Evolutionary conservation across 1,284 basidiomycete species (phyloP).

Genomic region (Limonomyces culmigenus): DNA sequence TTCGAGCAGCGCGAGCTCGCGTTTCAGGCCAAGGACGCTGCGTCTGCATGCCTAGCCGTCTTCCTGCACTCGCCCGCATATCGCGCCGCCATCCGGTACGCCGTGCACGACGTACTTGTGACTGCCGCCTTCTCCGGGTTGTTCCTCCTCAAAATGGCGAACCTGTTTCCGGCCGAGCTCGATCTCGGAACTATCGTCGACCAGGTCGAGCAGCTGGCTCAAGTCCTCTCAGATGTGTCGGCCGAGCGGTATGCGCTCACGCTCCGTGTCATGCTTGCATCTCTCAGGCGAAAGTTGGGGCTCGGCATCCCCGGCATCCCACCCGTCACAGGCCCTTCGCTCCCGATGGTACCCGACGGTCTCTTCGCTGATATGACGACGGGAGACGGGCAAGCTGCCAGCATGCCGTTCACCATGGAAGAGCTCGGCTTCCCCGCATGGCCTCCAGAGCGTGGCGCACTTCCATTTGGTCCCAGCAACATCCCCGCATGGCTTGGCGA

Average conservation of each 20-base stretch:
- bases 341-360: constrained; percentile 27
- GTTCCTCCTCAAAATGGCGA: constrained; percentile 85
- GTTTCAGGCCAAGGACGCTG: constrained; percentile 86
- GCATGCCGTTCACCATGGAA: constrained; percentile 58
- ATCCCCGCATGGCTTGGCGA: constrained; percentile 74
- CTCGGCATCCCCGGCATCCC: constrained; percentile 28
- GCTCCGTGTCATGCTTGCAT: constrained; percentile 79
- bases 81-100: constrained; percentile 72
- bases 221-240: constrained; percentile 69
- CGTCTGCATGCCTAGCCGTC: constrained; percentile 66
- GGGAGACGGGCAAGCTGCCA: constrained; percentile 35
- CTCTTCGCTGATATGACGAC: constrained; percentile 34
- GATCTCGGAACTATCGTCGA: constrained; percentile 56
- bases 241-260: constrained; percentile 87
- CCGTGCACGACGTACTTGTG: constrained; percentile 85
- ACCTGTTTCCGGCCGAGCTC: constrained; percentile 67
- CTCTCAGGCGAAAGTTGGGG: constrained; percentile 73
- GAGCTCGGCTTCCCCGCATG: constrained; percentile 59
- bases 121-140: constrained; percentile 85
- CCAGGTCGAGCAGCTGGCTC: constrained; percentile 74
- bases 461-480: constrained; percentile 63
- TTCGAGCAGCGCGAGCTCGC: constrained; percentile 87
- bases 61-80: constrained; percentile 68
- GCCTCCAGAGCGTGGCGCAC: constrained; percentile 54
- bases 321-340: constrained; percentile 32